phyloP scores from a whole-genome alignment of 2,329 filamentous ascomycete species.

The Decorospora gaudefroyi region DNA sequence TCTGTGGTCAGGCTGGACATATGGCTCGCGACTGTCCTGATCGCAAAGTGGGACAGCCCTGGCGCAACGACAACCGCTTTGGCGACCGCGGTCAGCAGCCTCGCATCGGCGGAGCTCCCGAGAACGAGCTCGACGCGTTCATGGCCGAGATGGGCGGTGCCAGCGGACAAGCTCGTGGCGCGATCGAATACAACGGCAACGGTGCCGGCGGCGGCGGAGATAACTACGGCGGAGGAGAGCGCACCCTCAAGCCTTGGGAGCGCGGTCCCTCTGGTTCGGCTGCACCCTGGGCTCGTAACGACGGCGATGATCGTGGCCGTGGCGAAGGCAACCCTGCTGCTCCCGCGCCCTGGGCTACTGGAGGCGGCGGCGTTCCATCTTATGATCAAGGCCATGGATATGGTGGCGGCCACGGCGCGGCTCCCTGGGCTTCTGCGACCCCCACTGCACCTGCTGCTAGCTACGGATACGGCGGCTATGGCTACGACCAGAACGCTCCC shows the following conservation, averaged over 20 bases:
- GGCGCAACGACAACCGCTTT: slow-evolving; percentile 75
- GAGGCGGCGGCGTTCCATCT: slow-evolving; percentile 40
- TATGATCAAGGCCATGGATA: slow-evolving; percentile 36
- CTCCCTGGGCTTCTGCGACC: slow-evolving; percentile 49
- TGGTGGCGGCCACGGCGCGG: slow-evolving; percentile 40
- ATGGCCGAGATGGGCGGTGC: slow-evolving; percentile 95
- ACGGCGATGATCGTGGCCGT: slow-evolving; percentile 50
- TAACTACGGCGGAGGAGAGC: slow-evolving; percentile 54
- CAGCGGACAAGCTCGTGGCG: slow-evolving; percentile 65
- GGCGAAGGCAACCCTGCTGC: slow-evolving; percentile 46
- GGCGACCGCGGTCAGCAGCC: slow-evolving; percentile 60
- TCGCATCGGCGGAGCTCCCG: slow-evolving; percentile 72
- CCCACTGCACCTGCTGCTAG: slow-evolving; percentile 38
- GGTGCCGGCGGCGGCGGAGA: slow-evolving; percentile 51
- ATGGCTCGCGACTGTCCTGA: slow-evolving; percentile 99
- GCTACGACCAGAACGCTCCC: slow-evolving; percentile 38
- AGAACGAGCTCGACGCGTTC: slow-evolving; percentile 96
- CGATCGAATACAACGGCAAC: slow-evolving; percentile 63
- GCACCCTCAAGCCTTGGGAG: slow-evolving; percentile 82
- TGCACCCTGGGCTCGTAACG: slow-evolving; percentile 70
- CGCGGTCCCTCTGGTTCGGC: slow-evolving; percentile 80
- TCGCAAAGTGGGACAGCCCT: slow-evolving; percentile 84
- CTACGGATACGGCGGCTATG: slow-evolving; percentile 52
- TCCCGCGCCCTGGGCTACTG: slow-evolving; percentile 50
- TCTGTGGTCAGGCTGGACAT: slow-evolving; percentile 96